Percentiles rank a stretch among this genome's conserved stretches.
Evolutionary conservation across 2,329 filamentous ascomycete species (phyloP).

Genomic region (Colletotrichum tabaci): DNA sequence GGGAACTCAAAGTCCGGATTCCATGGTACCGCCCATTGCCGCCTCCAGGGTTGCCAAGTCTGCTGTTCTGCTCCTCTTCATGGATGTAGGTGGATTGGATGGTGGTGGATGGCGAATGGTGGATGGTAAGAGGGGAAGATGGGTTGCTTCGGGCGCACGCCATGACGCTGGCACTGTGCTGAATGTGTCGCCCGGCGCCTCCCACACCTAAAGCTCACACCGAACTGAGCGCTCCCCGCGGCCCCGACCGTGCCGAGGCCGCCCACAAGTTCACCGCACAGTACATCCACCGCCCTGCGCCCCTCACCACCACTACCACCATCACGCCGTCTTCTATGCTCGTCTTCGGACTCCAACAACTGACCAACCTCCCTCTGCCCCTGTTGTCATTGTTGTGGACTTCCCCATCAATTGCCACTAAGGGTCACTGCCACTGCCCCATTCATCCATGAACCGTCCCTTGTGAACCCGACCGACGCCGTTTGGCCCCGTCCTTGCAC

Average conservation of each 20-base stretch:
- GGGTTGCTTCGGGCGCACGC: slow-evolving; percentile 24
- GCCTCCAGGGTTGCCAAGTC: no score
- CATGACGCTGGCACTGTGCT: slow-evolving; percentile 5
- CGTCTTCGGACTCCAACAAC: not conserved
- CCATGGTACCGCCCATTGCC: not conserved
- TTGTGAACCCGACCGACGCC: slow-evolving; percentile 1
- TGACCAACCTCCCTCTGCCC: no score
- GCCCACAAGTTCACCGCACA: slow-evolving; percentile 17
- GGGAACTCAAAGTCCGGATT: slow-evolving; percentile 5
- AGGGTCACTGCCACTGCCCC: no score
- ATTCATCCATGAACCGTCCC: no score
- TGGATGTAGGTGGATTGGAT: not conserved
- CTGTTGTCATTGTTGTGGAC: no score
- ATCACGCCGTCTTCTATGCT: not conserved
- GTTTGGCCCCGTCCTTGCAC: slow-evolving; percentile 27
- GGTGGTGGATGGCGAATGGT: not conserved
- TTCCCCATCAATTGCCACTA: no score
- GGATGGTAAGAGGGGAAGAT: not conserved
- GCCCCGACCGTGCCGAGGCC: slow-evolving; percentile 31
- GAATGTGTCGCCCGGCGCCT: slow-evolving; percentile 11
- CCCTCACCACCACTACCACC: not conserved
- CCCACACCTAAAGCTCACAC: no score
- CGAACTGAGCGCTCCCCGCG: not conserved
- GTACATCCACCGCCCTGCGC: slow-evolving; percentile 9
- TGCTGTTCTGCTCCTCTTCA: not conserved